Conservation (phyloP, 2,329 filamentous ascomycete species). For the Aspergillus sp. region DNA sequence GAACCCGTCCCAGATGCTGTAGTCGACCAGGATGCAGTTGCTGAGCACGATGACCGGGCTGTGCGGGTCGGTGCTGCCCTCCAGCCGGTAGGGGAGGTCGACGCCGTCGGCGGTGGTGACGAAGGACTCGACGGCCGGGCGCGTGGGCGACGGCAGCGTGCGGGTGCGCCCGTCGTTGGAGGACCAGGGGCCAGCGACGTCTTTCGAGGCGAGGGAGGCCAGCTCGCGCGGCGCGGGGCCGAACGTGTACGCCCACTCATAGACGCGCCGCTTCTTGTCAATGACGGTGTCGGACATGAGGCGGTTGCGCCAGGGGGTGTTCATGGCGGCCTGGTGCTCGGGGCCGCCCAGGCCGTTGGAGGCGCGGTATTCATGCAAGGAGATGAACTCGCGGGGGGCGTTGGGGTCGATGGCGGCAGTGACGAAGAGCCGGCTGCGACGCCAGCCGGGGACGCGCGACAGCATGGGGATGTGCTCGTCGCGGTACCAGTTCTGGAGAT, state of each 20-base stretch:
- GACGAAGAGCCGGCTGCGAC: conserved; percentile 68
- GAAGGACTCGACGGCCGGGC: conserved; percentile 62
- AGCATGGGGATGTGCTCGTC: conserved; percentile 73
- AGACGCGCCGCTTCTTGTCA: conserved; percentile 58
- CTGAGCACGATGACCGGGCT: conserved; percentile 72
- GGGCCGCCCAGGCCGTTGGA: conserved; percentile 64
- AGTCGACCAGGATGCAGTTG: conserved; percentile 77
- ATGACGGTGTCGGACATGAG: conserved; percentile 60
- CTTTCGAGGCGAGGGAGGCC: conserved; percentile 49
- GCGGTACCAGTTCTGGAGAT: conserved; percentile 66
- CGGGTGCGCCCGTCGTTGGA: conserved; percentile 55
- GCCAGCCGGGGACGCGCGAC: conserved; percentile 73
- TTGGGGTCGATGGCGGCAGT: conserved; percentile 62
- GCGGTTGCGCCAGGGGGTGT: conserved; percentile 60
- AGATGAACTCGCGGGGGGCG: conserved; percentile 57
- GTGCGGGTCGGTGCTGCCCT: conserved; percentile 64
- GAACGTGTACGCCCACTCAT: conserved; percentile 76
- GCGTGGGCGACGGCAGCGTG: conserved; percentile 46
- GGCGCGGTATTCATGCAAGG: conserved; percentile 69
- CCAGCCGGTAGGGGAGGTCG: conserved; percentile 68
- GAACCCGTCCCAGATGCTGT: conserved; percentile 78
- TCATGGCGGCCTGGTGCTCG: conserved; percentile 61
- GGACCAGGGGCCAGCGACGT: conserved; percentile 50
- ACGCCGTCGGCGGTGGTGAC: conserved; percentile 68
- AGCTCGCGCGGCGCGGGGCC: conserved; percentile 71